Evolutionary conservation across 257 asterid species (phyloP).

Genomic region (Prunella vulgaris): DNA sequence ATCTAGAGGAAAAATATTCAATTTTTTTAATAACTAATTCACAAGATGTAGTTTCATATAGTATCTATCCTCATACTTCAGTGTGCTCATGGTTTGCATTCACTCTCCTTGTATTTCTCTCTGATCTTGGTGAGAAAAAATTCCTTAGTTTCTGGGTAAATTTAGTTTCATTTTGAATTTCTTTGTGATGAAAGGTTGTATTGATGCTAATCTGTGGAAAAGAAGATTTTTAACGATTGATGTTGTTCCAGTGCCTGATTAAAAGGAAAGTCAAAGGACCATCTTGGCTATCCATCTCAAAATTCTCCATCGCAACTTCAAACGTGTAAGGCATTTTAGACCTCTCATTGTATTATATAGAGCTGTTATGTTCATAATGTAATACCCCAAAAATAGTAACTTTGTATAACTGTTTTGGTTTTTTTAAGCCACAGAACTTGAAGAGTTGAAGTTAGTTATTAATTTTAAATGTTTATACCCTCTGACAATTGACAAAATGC

Average conservation of each 20-base stretch:
- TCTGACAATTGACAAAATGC: background rate
- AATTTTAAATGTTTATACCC: background rate
- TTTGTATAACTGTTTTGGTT: background rate
- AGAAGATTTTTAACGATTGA: conserved; percentile 11
- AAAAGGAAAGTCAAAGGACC: conserved; percentile 93
- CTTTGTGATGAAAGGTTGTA: conserved; percentile 8
- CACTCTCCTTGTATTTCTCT: background rate
- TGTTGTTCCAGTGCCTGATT: conserved; percentile 64
- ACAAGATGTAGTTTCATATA: conserved; percentile 7
- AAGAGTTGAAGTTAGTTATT: background rate
- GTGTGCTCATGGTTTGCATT: background rate
- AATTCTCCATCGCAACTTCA: conserved; percentile 58
- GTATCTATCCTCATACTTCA: background rate
- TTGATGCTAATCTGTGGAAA: background rate
- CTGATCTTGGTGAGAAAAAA: background rate
- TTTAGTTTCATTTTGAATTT: conserved; percentile 20
- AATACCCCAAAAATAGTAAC: background rate
- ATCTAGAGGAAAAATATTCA: background rate
- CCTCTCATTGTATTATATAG: conserved; percentile 16
- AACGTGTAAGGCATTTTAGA: conserved; percentile 51
- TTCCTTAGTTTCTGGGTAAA: background rate
- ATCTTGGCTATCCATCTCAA: conserved; percentile 85
- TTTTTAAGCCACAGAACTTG: background rate
- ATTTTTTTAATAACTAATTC: background rate
- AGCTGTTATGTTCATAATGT: background rate